Evolutionary conservation across 306 rosid species (phyloP), one percentile per base, ranked within the genome.

Genomic region (Pueraria montana): DNA sequence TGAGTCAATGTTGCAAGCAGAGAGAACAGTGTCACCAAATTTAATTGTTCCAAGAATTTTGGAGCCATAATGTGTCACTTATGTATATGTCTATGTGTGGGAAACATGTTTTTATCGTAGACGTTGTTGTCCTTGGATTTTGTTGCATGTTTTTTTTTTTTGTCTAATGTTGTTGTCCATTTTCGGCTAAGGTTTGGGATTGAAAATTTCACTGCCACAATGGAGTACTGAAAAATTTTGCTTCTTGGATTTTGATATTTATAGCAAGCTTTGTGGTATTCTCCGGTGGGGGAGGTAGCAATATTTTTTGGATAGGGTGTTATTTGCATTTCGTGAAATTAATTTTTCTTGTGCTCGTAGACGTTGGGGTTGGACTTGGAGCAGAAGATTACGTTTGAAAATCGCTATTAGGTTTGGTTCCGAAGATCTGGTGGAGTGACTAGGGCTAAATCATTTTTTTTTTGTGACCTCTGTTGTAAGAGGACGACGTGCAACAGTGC

Each of bases 11-110:
- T 88, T 71, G 52, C 27, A 64, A 64, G 69, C 50, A 74, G 63
- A 64, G 45, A 40, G 8, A 5, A 10, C 38, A 5, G 6, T 26
- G 23, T 49, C 8, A 34, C 26, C 8, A 56, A 40, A 11, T 68
- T 13, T 58, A 5, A 21, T 76, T 26, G 84, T 89, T 89, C 92
- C 93, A 83, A 86, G 32, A 84, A 84, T 70, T 80, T 82, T 77
- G 92, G 94, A 85, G 87, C 43, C 71, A 78, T 9, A 45, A 50
- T 80, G 84, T 83, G 27, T 12, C 32, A 68, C 72, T 24, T 61
- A n/a, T 34, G 3, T 7, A 1, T 42, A 21, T 69, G 74, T 78
- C 63, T 62, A 13, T 64, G 8, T 16, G 23, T 16, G 65, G 74
- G 63, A 72, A 63, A 69, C 74, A 45, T 76, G 65, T 34, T 48